A percentile compares a stretch with the other conserved stretches of the same genome.
phyloP scores from a whole-genome alignment of 2,329 filamentous ascomycete species.

The Paradendryphiella salina region DNA sequence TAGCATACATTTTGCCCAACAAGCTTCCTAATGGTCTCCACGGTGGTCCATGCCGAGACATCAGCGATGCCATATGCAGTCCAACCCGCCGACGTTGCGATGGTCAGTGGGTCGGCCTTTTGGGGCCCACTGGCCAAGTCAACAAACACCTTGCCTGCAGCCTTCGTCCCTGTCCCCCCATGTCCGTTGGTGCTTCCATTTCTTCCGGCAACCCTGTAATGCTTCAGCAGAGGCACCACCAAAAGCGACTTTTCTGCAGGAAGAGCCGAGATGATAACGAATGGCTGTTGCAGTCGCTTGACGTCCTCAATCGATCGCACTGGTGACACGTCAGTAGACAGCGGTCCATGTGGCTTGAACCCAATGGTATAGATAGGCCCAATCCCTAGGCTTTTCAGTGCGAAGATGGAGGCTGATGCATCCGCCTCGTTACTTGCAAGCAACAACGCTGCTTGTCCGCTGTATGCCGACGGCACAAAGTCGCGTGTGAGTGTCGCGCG shows the following conservation, averaged over 20 bases:
- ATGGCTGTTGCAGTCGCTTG: constrained; percentile 76
- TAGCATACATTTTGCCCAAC: constrained; percentile 87
- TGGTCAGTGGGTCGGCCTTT: constrained; percentile 67
- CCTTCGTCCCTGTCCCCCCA: constrained; percentile 25
- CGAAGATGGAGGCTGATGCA: constrained; percentile 77
- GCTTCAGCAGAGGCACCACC: constrained; percentile 74
- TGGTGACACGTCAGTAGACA: constrained; percentile 67
- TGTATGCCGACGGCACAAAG: constrained; percentile 80
- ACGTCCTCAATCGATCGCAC: constrained; percentile 75
- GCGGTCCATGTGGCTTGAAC: constrained; percentile 63
- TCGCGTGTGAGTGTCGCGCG: constrained; percentile 78
- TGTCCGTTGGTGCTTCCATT: constrained; percentile 38
- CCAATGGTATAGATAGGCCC: constrained; percentile 83
- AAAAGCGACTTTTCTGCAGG: constrained; percentile 77
- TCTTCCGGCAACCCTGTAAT: constrained; percentile 61
- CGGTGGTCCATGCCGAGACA: constrained; percentile 80
- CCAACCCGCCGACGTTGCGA: constrained; percentile 76
- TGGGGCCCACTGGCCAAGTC: constrained; percentile 72
- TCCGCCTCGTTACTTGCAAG: constrained; percentile 73
- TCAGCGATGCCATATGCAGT: constrained; percentile 78
- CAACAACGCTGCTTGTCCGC: constrained; percentile 73
- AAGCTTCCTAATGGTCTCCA: constrained; percentile 75
- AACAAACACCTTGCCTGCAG: constrained; percentile 70
- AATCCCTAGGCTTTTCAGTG: constrained; percentile 73
- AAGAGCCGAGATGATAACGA: constrained; percentile 79